Conservation (phyloP, 345 rosid species). For the Fremontodendron californicum region DNA sequence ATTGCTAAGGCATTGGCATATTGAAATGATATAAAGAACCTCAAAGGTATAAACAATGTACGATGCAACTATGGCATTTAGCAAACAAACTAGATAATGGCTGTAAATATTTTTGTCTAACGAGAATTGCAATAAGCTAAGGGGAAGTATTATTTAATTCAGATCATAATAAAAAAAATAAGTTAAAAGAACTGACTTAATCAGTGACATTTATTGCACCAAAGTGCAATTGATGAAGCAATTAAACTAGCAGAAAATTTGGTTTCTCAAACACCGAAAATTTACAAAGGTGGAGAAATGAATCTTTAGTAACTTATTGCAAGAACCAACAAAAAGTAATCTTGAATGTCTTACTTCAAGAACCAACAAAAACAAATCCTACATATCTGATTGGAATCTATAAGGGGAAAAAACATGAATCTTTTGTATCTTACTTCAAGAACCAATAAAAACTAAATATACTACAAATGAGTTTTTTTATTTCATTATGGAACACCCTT, state of each 20-base stretch:
- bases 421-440: background rate
- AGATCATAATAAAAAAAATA: background rate
- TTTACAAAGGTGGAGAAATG: background rate
- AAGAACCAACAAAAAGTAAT: background rate
- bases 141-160: background rate
- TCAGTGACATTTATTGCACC: background rate
- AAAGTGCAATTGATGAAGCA: background rate
- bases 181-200: background rate
- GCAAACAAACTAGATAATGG: background rate
- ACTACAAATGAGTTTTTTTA: background rate
- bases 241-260: background rate
- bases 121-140: background rate
- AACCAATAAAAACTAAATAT: background rate
- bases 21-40: slow-evolving; percentile 2
- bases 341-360: background rate
- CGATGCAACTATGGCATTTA: background rate
- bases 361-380: background rate
- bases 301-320: background rate
- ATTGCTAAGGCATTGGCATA: background rate
- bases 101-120: background rate
- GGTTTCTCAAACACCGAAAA: background rate
- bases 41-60: background rate
- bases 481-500: background rate
- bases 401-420: background rate
- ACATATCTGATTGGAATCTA: background rate